Evolutionary conservation across 306 rosid species (phyloP).

Genomic region (Biancaea sappan): DNA sequence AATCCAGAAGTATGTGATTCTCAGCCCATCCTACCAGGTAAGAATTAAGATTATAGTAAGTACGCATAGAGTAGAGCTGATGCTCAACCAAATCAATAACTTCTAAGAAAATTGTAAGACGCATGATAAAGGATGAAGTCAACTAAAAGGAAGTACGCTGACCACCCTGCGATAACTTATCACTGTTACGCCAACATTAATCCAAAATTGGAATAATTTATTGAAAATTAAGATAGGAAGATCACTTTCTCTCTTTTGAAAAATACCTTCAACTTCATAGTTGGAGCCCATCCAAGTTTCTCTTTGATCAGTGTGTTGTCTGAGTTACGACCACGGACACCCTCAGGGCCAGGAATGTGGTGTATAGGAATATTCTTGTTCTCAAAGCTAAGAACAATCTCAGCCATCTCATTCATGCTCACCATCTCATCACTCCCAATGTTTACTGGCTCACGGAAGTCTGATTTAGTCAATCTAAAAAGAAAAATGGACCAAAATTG

Average conservation of each 20-base stretch:
- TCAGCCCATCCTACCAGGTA: constrained; percentile 79
- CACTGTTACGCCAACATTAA: neutral
- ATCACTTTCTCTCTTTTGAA: neutral
- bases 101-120: neutral
- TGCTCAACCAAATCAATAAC: constrained; percentile 19
- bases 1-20: constrained; percentile 92
- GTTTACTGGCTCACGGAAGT: constrained; percentile 96
- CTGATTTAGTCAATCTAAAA: constrained; percentile 90
- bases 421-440: constrained; percentile 99
- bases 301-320: constrained; percentile 96
- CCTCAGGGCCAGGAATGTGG: constrained; percentile 99
- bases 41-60: constrained; percentile 31
- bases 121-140: neutral
- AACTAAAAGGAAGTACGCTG: constrained; percentile 2
- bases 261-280: constrained; percentile 92
- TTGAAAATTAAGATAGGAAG: constrained; percentile 8
- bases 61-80: neutral
- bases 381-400: constrained; percentile 91
- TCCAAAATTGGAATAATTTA: neutral
- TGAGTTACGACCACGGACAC: constrained; percentile 99
- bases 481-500: constrained; percentile 25
- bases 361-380: constrained; percentile 80
- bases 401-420: constrained; percentile 99
- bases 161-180: neutral
- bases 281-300: constrained; percentile 99